These are phyloP conservation scores for Penicillium nordicum DNA, from an alignment of 2,329 filamentous ascomycete species.

Conservation along the genomic window DNA sequence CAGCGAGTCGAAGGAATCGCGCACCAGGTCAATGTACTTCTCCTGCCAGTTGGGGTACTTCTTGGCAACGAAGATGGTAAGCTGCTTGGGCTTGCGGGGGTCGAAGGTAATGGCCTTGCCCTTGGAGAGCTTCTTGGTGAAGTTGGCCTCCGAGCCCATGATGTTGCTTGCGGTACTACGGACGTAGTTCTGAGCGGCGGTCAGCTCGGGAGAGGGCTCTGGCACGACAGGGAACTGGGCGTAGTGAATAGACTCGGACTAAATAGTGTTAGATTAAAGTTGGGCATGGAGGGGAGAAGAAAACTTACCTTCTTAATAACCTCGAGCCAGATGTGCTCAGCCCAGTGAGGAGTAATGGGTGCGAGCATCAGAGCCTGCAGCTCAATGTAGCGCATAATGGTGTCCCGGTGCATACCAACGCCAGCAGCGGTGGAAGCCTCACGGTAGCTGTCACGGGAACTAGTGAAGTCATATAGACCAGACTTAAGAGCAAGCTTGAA, in stretches of 20 bases:
- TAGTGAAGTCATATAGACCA: conserved; percentile 85
- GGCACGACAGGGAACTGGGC: conserved; percentile 71
- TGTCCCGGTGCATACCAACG: conserved; percentile 80
- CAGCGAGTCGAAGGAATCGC: conserved; percentile 63
- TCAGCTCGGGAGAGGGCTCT: conserved; percentile 62
- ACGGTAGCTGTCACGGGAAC: conserved; percentile 84
- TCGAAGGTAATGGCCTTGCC: conserved; percentile 84
- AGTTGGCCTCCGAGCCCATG: conserved; percentile 72
- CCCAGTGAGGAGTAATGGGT: conserved; percentile 87
- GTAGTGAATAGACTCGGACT: conserved; percentile 71
- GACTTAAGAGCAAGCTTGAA: conserved; percentile 86
- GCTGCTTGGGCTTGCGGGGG: conserved; percentile 85
- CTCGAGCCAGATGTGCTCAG: conserved; percentile 91
- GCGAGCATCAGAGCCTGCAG: conserved; percentile 78
- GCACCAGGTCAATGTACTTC: conserved; percentile 78
- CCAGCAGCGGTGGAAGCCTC: conserved; percentile 73
- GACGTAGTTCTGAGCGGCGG: conserved; percentile 79
- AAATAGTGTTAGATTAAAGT: conserved; percentile 6
- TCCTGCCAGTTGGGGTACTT: conserved; percentile 88
- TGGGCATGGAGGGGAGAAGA: neutral
- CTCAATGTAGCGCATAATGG: conserved; percentile 77
- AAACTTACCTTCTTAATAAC: conserved; percentile 65
- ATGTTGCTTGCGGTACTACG: conserved; percentile 71
- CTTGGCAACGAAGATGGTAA: conserved; percentile 78
- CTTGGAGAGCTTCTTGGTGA: conserved; percentile 84